phyloP scores from a whole-genome alignment of 345 rosid genomes.

The Euclidium syriacum region DNA sequence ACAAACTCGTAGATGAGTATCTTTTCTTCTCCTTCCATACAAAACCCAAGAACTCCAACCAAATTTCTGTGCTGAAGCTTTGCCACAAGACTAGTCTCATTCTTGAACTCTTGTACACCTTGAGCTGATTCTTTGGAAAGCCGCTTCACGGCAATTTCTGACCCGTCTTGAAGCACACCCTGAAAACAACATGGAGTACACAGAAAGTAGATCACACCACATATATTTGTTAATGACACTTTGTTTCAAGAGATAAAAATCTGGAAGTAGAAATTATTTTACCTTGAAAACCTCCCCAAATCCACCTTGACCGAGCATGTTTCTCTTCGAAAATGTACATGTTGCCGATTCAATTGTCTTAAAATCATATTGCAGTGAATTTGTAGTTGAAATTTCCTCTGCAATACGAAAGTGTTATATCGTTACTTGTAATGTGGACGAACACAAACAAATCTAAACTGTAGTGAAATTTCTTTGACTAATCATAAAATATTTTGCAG shows the following conservation, averaged over 20 bases:
- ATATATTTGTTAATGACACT: background rate
- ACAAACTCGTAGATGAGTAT: conserved; percentile 19
- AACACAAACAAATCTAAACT: background rate
- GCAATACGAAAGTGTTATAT: rapidly evolving
- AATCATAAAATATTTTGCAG: background rate
- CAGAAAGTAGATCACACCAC: background rate
- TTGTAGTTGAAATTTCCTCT: background rate
- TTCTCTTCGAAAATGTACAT: background rate
- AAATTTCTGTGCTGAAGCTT: conserved; percentile 21
- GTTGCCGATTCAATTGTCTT: conserved; percentile 16
- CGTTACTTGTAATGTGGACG: background rate
- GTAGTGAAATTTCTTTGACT: background rate
- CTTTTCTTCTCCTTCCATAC: conserved; percentile 25
- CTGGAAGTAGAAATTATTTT: background rate
- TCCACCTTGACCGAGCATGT: conserved; percentile 20
- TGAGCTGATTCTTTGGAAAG: conserved; percentile 19
- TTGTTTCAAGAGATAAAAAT: background rate
- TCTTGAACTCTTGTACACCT: conserved; percentile 24
- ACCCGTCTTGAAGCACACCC: conserved; percentile 1
- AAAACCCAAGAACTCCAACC: conserved; percentile 12
- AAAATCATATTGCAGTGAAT: background rate
- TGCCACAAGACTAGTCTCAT: conserved; percentile 13
- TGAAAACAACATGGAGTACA: background rate
- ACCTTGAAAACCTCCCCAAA: conserved; percentile 23
- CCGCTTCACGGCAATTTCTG: conserved; percentile 21